These are phyloP conservation scores for Magnaporthiopsis poae DNA, from an alignment of 2,329 filamentous ascomycete genomes.

Conservation along the genomic window DNA sequence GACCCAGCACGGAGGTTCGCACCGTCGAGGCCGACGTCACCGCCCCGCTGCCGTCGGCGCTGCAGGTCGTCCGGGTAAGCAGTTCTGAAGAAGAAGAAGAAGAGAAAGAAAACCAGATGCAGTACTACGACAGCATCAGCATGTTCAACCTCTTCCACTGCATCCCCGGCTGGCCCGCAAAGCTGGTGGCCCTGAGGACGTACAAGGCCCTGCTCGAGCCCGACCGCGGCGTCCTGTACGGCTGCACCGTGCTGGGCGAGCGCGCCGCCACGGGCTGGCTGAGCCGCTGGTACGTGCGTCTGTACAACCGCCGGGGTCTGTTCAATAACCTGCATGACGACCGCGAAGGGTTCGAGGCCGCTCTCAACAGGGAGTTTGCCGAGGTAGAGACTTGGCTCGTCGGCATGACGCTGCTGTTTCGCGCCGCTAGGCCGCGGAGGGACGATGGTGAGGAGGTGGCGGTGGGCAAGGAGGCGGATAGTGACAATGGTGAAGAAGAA, in stretches of 20 bases:
- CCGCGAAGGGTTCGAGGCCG: constrained; percentile 22
- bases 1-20: constrained; percentile 9
- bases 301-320: constrained; percentile 25
- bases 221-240: constrained; percentile 27
- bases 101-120: no score
- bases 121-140: constrained; percentile 30
- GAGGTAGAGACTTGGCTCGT: constrained; percentile 29
- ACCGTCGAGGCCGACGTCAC: constrained; percentile 27
- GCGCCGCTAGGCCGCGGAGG: constrained; percentile 21
- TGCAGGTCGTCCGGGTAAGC: neutral
- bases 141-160: constrained; percentile 35
- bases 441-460: neutral
- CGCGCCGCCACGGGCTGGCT: constrained; percentile 18
- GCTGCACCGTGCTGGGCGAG: constrained; percentile 27
- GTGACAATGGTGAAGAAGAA: no score
- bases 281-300: constrained; percentile 18
- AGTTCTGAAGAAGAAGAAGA: no score
- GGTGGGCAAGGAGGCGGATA: neutral
- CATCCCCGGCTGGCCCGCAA: constrained; percentile 19
- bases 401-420: constrained; percentile 29
- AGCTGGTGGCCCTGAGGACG: constrained; percentile 22
- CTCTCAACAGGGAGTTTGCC: constrained; percentile 26
- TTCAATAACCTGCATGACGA: constrained; percentile 31
- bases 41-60: constrained; percentile 2
- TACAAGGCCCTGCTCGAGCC: constrained; percentile 23